These are phyloP conservation scores for Massariosphaeria phaeospora DNA, from an alignment of 495 filamentous ascomycete species.

Conservation along the genomic window DNA sequence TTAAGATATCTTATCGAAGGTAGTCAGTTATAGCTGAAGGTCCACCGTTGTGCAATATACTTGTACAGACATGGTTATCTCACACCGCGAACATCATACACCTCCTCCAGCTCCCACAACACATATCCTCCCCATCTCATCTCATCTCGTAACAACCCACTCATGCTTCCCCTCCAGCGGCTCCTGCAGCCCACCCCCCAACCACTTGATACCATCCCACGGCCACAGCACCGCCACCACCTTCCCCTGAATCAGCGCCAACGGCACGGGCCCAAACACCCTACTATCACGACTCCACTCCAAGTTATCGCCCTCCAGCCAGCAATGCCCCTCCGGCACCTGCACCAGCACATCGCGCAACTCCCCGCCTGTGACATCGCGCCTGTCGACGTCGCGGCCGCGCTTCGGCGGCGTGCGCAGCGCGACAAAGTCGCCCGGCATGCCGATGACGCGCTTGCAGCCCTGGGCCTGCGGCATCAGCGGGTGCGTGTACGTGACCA, in stretches of 20 bases:
- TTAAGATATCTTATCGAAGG: too few species aligned
- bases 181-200: slow-evolving; percentile 12
- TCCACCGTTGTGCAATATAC: too few species aligned
- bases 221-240: slow-evolving; percentile 48
- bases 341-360: slow-evolving; percentile 43
- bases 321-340: slow-evolving; percentile 88
- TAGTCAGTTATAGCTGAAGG: too few species aligned
- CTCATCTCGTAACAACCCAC: not conserved
- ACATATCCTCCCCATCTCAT: not conserved
- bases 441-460: slow-evolving; percentile 77
- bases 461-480: slow-evolving; percentile 44
- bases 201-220: slow-evolving; percentile 5
- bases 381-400: not conserved
- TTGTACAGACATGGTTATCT: too few species aligned
- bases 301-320: slow-evolving; percentile 81
- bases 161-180: not conserved
- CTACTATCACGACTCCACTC: slow-evolving; percentile 79
- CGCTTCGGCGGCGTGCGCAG: slow-evolving; percentile 52
- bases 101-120: too few species aligned
- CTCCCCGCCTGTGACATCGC: slow-evolving; percentile 44
- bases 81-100: too few species aligned
- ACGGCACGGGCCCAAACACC: slow-evolving; percentile 74
- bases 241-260: slow-evolving; percentile 81
- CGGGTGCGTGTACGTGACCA: slow-evolving; percentile 73
- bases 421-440: slow-evolving; percentile 87